phyloP scores from a whole-genome alignment of 805 yeast genomes.

The Zygoascus flipseniorum region DNA sequence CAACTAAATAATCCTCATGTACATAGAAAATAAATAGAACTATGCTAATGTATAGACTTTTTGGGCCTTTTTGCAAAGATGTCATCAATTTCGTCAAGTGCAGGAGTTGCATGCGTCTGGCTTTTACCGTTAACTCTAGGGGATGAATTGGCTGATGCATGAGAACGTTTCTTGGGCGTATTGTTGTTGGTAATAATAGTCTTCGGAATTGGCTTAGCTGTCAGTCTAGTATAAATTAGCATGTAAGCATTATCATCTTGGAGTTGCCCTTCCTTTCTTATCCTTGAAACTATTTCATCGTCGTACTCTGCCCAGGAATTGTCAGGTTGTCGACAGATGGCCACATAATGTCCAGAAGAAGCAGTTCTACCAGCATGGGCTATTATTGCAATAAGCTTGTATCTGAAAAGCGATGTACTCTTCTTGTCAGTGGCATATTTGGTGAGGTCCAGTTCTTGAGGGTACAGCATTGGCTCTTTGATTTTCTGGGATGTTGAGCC shows the following conservation, averaged over 20 bases:
- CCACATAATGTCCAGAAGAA: conserved; percentile 86
- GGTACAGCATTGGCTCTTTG: conserved; percentile 77
- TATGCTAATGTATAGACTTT: conserved; percentile 1
- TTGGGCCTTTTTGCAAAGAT: conserved; percentile 17
- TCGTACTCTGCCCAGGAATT: conserved; percentile 91
- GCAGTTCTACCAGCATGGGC: conserved; percentile 93
- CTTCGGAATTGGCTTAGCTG: background rate
- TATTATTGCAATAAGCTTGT: conserved; percentile 73
- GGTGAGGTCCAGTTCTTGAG: conserved; percentile 65
- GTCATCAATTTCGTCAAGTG: conserved; percentile 18
- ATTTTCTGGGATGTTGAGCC: conserved; percentile 59
- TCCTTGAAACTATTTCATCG: conserved; percentile 76
- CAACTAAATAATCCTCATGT: background rate
- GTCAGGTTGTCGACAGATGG: conserved; percentile 87
- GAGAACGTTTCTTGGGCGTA: background rate
- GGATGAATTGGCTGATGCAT: background rate
- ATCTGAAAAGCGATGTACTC: conserved; percentile 32
- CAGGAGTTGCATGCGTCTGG: background rate
- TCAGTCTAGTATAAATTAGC: conserved; percentile 62
- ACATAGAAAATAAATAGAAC: background rate
- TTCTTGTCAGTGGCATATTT: conserved; percentile 32
- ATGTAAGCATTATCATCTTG: conserved; percentile 92
- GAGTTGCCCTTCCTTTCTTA: conserved; percentile 58
- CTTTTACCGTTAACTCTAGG: background rate
- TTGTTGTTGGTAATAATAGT: conserved; percentile 5